phyloP scores from a whole-genome alignment of 225 moss, liverwort and hornwort species.

The Sphagnum tenellum region DNA sequence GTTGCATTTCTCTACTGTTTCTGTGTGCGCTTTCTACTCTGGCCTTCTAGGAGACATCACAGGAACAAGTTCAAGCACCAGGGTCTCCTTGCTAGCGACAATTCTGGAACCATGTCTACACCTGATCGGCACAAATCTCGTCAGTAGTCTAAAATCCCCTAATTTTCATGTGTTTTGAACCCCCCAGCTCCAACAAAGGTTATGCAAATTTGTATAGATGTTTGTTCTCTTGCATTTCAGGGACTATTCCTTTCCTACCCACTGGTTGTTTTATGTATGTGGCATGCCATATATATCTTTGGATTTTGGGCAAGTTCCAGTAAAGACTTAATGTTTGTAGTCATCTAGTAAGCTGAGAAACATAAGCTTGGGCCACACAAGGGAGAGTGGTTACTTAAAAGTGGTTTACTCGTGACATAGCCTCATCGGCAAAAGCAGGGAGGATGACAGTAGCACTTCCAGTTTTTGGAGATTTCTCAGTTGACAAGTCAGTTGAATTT shows the following conservation, averaged over 20 bases:
- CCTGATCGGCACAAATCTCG: constrained; percentile 17
- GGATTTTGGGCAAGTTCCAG: neutral
- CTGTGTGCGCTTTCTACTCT: constrained; percentile 11
- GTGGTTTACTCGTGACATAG: no score
- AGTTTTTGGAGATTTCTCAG: constrained; percentile 35
- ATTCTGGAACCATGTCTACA: constrained; percentile 18
- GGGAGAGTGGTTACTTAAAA: no score
- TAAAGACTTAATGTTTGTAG: neutral
- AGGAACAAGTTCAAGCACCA: constrained; percentile 9
- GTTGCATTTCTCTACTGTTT: constrained; percentile 26
- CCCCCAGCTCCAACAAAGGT: neutral
- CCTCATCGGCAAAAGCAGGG: no score
- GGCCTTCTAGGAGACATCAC: constrained; percentile 7
- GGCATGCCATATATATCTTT: neutral
- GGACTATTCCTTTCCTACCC: no score
- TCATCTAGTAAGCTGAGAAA: no score
- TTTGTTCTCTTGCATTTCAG: no score
- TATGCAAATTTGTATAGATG: no score
- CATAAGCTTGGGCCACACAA: no score
- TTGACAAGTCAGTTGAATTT: constrained; percentile 79
- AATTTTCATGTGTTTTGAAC: neutral
- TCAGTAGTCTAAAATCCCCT: constrained; percentile 6
- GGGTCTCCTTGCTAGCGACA: constrained; percentile 14
- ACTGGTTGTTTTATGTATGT: no score
- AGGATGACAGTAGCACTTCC: no score